A percentile compares a stretch with the other conserved stretches of the same genome.
phyloP scores from a whole-genome alignment of 2,329 filamentous ascomycete genomes.

The Diplodia scrobiculata region DNA sequence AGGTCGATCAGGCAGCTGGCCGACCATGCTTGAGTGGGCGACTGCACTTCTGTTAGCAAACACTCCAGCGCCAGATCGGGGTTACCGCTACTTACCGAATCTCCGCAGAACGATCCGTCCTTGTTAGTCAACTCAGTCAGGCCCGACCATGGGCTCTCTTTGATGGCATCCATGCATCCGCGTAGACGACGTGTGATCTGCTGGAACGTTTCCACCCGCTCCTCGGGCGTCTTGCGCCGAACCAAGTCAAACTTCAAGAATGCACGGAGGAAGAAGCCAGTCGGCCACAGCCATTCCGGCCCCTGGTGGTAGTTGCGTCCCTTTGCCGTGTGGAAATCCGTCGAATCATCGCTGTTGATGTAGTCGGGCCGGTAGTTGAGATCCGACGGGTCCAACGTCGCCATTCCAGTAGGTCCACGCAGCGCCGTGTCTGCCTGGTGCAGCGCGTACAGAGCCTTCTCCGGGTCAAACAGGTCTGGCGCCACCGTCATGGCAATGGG shows the following conservation, averaged over 20 bases:
- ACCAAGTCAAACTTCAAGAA: conserved; percentile 85
- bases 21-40: conserved; percentile 95
- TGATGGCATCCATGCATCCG: conserved; percentile 83
- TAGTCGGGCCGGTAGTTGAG: conserved; percentile 94
- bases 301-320: conserved; percentile 98
- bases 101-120: conserved; percentile 76
- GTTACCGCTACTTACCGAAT: conserved; percentile 68
- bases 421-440: conserved; percentile 77
- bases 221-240: conserved; percentile 66
- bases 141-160: conserved; percentile 81
- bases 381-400: conserved; percentile 88
- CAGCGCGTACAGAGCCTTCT: conserved; percentile 77
- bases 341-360: conserved; percentile 89
- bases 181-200: conserved; percentile 82
- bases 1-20: conserved; percentile 91
- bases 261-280: conserved; percentile 90
- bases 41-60: conserved; percentile 56
- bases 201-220: conserved; percentile 85
- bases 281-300: conserved; percentile 97
- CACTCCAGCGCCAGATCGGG: conserved; percentile 27
- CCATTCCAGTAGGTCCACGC: conserved; percentile 89
- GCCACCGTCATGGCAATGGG: conserved; percentile 94
- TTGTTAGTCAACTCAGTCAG: conserved; percentile 92
- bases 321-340: conserved; percentile 88
- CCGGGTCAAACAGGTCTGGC: conserved; percentile 77